Evolutionary conservation across 1,139 yeast genomes (phyloP).

Genomic region (Pichia terricola): DNA sequence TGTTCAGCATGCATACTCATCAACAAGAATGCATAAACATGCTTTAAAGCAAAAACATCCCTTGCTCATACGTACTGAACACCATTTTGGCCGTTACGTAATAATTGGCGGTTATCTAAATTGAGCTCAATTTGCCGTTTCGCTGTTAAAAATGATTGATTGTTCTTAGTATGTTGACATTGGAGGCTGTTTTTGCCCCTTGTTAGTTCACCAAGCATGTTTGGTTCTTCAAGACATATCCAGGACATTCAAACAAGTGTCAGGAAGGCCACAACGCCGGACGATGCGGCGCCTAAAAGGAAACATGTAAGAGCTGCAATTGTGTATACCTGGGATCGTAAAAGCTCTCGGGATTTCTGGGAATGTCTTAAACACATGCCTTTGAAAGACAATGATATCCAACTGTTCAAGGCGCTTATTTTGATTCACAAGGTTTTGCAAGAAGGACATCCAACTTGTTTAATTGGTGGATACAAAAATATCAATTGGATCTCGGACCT

Average conservation of each 20-base stretch:
- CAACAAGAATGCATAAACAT: no score
- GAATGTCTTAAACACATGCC: constrained; percentile 75
- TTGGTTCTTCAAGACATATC: constrained; percentile 14
- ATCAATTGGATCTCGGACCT: constrained; percentile 50
- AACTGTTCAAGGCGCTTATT: constrained; percentile 79
- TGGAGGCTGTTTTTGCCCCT: neutral
- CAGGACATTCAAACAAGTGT: constrained; percentile 59
- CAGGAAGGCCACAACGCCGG: constrained; percentile 78
- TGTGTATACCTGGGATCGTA: constrained; percentile 94
- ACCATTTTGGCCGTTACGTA: no score
- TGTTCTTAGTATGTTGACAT: no score
- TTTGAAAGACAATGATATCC: constrained; percentile 71
- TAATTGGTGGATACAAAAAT: constrained; percentile 76
- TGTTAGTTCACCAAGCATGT: constrained; percentile 6
- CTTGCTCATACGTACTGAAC: no score
- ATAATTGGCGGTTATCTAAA: no score
- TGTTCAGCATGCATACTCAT: no score
- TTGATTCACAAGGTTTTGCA: constrained; percentile 88
- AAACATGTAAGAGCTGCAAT: constrained; percentile 93
- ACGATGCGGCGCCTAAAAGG: constrained; percentile 89
- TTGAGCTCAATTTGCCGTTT: no score
- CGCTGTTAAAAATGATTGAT: no score
- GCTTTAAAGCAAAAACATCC: no score
- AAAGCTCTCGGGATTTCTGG: constrained; percentile 81
- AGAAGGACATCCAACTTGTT: constrained; percentile 86